A percentile compares a stretch with the other conserved stretches of the same genome.
Conservation (phyloP, 2,329 filamentous ascomycete genomes). For the Lasiodiplodia gonubiensis region DNA sequence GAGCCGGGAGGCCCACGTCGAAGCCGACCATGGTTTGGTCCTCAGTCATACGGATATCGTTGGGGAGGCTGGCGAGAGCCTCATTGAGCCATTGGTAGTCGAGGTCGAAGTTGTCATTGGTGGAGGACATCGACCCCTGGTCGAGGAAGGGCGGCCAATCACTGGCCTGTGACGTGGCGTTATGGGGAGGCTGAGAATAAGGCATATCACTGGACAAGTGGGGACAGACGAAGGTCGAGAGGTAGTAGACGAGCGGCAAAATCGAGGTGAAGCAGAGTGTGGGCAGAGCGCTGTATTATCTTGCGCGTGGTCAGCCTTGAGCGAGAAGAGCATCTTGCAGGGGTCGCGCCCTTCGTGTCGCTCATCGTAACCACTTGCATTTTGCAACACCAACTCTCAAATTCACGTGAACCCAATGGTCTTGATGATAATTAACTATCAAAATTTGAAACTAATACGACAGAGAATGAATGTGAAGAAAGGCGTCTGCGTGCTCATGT, state of each 20-base stretch:
- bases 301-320: background rate
- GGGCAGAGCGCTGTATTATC: background rate
- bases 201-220: background rate
- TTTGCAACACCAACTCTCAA: background rate
- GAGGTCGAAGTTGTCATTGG: background rate
- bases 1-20: too few species aligned
- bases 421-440: too few species aligned
- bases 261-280: background rate
- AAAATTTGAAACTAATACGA: too few species aligned
- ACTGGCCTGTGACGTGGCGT: background rate
- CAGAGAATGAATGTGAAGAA: too few species aligned
- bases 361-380: background rate
- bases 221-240: too few species aligned
- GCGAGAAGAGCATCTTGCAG: background rate
- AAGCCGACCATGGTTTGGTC: too few species aligned
- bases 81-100: background rate
- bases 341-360: background rate
- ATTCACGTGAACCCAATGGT: background rate
- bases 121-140: background rate
- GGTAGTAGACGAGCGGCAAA: background rate
- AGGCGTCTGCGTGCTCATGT: background rate
- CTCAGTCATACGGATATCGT: background rate
- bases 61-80: background rate
- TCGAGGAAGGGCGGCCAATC: background rate
- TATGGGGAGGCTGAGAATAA: background rate